Percentiles rank a stretch among this genome's conserved stretches.
Evolutionary conservation across 1,284 basidiomycete species (phyloP).

Genomic region (Heterobasidion annosum): DNA sequence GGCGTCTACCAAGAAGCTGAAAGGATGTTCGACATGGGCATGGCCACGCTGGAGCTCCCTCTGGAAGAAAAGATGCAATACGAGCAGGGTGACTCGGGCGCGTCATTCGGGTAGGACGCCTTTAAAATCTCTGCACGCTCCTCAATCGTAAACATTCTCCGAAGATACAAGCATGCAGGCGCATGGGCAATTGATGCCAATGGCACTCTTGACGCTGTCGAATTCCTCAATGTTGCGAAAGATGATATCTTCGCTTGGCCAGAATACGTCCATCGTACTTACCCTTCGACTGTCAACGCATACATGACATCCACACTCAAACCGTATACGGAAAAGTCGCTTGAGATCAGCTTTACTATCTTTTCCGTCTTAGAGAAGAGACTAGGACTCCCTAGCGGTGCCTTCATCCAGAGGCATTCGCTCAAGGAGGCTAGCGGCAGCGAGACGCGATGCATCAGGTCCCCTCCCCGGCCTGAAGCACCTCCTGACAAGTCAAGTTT

Average conservation of each 20-base stretch:
- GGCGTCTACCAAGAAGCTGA: conserved; percentile 21
- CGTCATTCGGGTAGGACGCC: conserved; percentile 19
- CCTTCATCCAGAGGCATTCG: conserved; percentile 19
- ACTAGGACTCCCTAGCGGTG: conserved; percentile 22
- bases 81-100: conserved; percentile 26
- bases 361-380: conserved; percentile 21
- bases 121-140: not conserved
- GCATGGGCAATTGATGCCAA: conserved; percentile 23
- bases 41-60: conserved; percentile 23
- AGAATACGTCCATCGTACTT: conserved; percentile 5
- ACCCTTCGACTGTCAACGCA: conserved; percentile 6
- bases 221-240: conserved; percentile 24
- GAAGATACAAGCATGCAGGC: conserved; percentile 25
- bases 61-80: conserved; percentile 25
- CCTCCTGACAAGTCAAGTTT: conserved; percentile 18
- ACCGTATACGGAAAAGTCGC: conserved; percentile 23
- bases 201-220: conserved; percentile 22
- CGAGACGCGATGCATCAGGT: conserved; percentile 29
- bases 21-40: conserved; percentile 26
- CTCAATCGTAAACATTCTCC: not conserved
- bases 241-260: conserved; percentile 22
- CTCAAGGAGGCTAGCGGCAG: conserved; percentile 25
- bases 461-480: conserved; percentile 11
- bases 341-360: conserved; percentile 22
- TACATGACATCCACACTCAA: conserved; percentile 21